Base-by-base conservation (phyloP, 202 grass and related monocot genomes). In the Elaeis oleifera region DNA sequence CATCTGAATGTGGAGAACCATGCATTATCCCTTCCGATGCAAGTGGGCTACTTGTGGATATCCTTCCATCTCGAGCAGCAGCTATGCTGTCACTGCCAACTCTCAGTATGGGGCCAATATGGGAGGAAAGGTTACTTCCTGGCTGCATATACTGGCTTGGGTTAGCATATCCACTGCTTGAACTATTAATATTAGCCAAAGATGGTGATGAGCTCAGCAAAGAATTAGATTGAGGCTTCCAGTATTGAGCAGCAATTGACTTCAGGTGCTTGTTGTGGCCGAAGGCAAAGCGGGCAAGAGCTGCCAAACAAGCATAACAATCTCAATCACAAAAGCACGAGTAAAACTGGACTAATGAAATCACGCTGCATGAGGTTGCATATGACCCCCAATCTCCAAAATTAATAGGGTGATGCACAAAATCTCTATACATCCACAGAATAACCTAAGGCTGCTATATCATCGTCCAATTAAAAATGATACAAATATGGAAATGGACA, bases 231-330 rank as follows among this genome's bases (percentile, higher is more conserved):
- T 88, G 84, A 17, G 84, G 88, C 57, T 77, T 97, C 92, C 84
- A 92, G 32, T 83, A 92, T 74, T 89, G 84, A 44, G 84, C 77
- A 64, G 84, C 84, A 71, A 89, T 73, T 67, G 82, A 82, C 82
- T 97, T 97, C 58, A 97, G 77, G 72, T 84, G 73, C 65, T 86
- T 97, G 71, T 81, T 97, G 76, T 97, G 88, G 51, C 84, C 82
- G 73, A 80, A 68, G 15, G 85, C 88, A 79, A 99, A 99, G 51
- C 88, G 84, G 5, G 82, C 77, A 73, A 99, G 84, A 27, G 94
- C 94, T 97, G 82, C 9, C 73, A 75, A 72, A 74, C 32, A 75
- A 29, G 55, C 62, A 61, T 50, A 4, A 5, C 14, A 28, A 16
- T 27, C 16, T 18, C 75, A 53, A 29, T 65, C 44, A 55, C 6